Base-by-base conservation (phyloP, 2,329 filamentous ascomycete genomes). In the Exophiala mesophila region DNA sequence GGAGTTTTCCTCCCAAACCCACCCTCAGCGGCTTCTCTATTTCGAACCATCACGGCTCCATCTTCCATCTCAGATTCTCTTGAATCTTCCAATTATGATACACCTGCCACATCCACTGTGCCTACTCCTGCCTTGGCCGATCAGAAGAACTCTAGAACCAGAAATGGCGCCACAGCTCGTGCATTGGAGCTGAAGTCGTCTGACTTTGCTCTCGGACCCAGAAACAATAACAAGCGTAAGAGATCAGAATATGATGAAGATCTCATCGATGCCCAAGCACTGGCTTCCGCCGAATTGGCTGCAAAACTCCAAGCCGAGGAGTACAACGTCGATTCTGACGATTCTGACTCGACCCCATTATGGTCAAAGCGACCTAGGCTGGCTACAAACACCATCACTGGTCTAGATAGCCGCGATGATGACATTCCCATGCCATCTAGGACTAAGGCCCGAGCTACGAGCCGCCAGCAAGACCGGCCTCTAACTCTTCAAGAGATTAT, bases 21-120 rank as follows among this genome's bases (percentile, higher is more conserved):
- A 36, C 13, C 38, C 35, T 17, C 36, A 13, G 38, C 32, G 3
- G 19, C 24, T 15, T 26, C 33, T 38, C 32, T 20, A 24, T 19
- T 18, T 30, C 29, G n/a, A n/a, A 38, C 34, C 2, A 41, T 58
- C 58, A 15, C 61, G 62, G 64, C 69, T 18, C 55, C 66, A 4
- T 67, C 65, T 16, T 69, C 68, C 2, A 50, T 60, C 20, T 62
- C 63, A 4, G 62, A 63, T 23, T 59, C 59, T 7, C 60, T 62
- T 20, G 59, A 67, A 39, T 68, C 68, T 40, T 65, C 66, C 26
- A 74, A 70, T 13, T 75, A 73, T 54, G 78, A 77, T 45, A 84
- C 81, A 3, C 79, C 80, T 3, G 74, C 69, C 26, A 84, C 81
- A 15, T 82, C 77, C 59, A 68, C 72, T 40, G 65, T 69, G 34